Evolutionary conservation across 2,329 filamentous ascomycete species (phyloP), one percentile per base, ranked within the genome.

Genomic region (Diaporthe citriasiana): DNA sequence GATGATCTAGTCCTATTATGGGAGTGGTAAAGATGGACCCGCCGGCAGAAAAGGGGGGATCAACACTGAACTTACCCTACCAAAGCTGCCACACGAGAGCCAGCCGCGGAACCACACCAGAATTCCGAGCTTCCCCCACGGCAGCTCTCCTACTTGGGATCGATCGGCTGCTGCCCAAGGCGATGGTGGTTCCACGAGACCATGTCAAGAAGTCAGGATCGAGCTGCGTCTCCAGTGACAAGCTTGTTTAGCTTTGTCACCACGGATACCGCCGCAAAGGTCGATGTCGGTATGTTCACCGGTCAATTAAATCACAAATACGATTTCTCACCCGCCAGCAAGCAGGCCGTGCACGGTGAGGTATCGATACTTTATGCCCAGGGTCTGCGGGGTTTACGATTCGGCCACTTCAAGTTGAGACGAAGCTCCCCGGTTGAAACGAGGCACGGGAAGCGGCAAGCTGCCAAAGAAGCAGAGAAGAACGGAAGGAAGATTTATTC

Each of bases 381-480:
- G 70, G 70, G 56, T 47, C 56, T 63, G 53, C 50, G 45, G 56
- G 55, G 40, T 60, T 59, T 72, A 60, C 56, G 53, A 74, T 74
- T 73, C 25, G 70, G 55, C 55, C 73, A 59, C 56, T 40, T 73
- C 53, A 73, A 73, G 56, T 70, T 73, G 73, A 74, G 70, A 74
- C 73, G 73, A 73, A 70, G 73, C 70, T 70, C 70, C 73, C 73
- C 63, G 38, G 60, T 73, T 63, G 73, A 73, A 65, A 71, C 70
- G 56, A 63, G 47, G 70, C 63, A 60, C 70, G 35, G 70, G 70
- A 57, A 63, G 22, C 33, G 47, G 56, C 56, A 53, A 53, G 56
- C 70, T 71, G 56, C 70, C 70, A 71, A 40, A 63, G 70, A 71
- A 71, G 56, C 35, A 71, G 56, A 71, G 33, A 63, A 63, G 56